Conservation (phyloP, 305 asterid genomes). For the Salvia sclarea region DNA sequence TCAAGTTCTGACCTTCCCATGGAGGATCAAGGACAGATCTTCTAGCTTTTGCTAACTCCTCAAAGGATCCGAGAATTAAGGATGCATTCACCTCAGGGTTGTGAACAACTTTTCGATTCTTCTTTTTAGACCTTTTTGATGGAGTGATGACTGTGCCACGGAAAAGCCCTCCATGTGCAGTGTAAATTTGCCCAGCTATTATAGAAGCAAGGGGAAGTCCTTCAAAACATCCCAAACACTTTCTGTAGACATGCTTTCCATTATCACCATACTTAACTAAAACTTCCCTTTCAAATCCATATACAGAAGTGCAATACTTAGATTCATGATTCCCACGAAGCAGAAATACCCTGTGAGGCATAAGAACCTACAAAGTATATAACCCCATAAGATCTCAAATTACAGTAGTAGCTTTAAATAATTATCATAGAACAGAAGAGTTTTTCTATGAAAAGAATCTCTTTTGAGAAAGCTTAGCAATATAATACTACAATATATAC, state of each 20-base stretch:
- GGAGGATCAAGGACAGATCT: constrained; percentile 98
- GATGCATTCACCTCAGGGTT: constrained; percentile 50
- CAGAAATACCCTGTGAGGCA: constrained; percentile 80
- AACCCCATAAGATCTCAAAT: constrained; percentile 29
- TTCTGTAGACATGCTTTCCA: constrained; percentile 89
- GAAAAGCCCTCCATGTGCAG: constrained; percentile 96
- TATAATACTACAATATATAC: background rate
- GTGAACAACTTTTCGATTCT: constrained; percentile 61
- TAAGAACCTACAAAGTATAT: constrained; percentile 57
- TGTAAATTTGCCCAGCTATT: constrained; percentile 75
- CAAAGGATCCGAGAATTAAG: constrained; percentile 78
- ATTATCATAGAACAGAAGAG: background rate
- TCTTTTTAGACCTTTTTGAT: constrained; percentile 80
- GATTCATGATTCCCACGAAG: constrained; percentile 98
- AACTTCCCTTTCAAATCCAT: constrained; percentile 94
- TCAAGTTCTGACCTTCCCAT: constrained; percentile 89
- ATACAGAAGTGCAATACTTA: constrained; percentile 91
- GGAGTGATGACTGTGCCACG: constrained; percentile 66
- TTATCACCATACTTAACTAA: constrained; percentile 67
- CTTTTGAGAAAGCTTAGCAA: constrained; percentile 18
- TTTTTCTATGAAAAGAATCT: constrained; percentile 11
- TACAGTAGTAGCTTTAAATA: constrained; percentile 13
- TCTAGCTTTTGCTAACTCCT: constrained; percentile 86
- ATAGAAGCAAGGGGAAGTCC: constrained; percentile 96
- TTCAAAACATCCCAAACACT: constrained; percentile 95